These are phyloP conservation scores for Sugiyamaella americana DNA, from an alignment of 805 yeast species.

Conservation along the genomic window DNA sequence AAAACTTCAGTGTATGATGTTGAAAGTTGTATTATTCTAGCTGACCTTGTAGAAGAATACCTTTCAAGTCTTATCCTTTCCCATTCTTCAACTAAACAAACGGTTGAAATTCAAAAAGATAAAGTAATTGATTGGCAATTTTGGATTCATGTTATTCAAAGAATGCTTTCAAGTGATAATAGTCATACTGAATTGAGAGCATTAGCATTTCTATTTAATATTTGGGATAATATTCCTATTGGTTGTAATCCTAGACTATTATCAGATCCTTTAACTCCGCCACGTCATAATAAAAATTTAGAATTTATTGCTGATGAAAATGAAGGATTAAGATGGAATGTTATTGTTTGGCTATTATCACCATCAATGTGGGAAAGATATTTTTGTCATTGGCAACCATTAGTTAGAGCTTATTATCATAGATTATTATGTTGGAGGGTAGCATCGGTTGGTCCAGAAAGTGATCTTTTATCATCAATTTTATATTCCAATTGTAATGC, in stretches of 20 bases:
- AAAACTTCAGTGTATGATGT: slow-evolving; percentile 31
- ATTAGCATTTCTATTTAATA: slow-evolving; percentile 59
- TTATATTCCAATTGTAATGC: slow-evolving; percentile 25
- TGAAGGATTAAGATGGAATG: slow-evolving; percentile 43
- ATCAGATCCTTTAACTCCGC: background rate
- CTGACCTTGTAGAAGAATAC: slow-evolving; percentile 38
- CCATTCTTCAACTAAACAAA: slow-evolving; percentile 24
- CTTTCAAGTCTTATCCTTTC: slow-evolving; percentile 29
- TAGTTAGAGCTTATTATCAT: slow-evolving; percentile 63
- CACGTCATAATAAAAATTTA: background rate
- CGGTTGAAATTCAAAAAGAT: slow-evolving; percentile 22
- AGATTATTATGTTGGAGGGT: slow-evolving; percentile 66
- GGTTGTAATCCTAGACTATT: slow-evolving; percentile 8
- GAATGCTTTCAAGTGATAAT: slow-evolving; percentile 59
- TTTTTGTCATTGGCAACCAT: slow-evolving; percentile 75
- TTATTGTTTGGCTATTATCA: slow-evolving; percentile 50
- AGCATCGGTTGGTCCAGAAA: slow-evolving; percentile 27
- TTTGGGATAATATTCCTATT: slow-evolving; percentile 57
- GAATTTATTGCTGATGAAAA: slow-evolving; percentile 9
- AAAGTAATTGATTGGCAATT: slow-evolving; percentile 60
- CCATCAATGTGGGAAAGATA: slow-evolving; percentile 46
- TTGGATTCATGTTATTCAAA: slow-evolving; percentile 57
- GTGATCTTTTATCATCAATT: slow-evolving; percentile 22
- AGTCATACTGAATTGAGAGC: slow-evolving; percentile 57
- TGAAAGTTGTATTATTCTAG: slow-evolving; percentile 34